A percentile compares a stretch with the other conserved stretches of the same genome.
These are phyloP conservation scores for Yamadazyma tumulicola DNA, from an alignment of 805 yeast species.

Conservation along the genomic window DNA sequence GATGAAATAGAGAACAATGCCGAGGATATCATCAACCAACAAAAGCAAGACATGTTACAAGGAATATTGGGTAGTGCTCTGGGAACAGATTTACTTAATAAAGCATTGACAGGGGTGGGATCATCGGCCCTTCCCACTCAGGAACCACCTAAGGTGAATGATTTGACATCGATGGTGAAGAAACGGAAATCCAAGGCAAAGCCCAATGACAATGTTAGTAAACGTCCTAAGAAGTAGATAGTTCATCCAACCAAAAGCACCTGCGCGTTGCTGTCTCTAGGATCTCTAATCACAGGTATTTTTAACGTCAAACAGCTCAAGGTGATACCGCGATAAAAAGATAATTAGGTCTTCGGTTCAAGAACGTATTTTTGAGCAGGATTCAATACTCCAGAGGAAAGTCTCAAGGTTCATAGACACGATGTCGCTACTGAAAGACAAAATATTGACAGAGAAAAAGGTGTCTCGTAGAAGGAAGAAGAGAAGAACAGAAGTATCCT, in stretches of 20 bases:
- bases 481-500: conserved; percentile 79
- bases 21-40: conserved; percentile 43
- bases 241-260: too few species aligned
- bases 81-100: conserved; percentile 12
- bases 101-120: conserved; percentile 8
- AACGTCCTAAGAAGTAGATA: conserved; percentile 9
- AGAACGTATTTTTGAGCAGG: too few species aligned
- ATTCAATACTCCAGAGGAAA: too few species aligned
- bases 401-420: too few species aligned
- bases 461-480: conserved; percentile 58
- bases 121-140: conserved; percentile 12
- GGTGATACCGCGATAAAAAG: too few species aligned
- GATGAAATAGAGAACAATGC: conserved; percentile 55
- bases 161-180: conserved; percentile 59
- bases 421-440: too few species aligned
- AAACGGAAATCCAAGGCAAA: conserved; percentile 39
- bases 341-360: too few species aligned
- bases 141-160: conserved; percentile 41
- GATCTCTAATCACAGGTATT: too few species aligned
- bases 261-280: too few species aligned
- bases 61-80: conserved; percentile 50
- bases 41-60: conserved; percentile 51
- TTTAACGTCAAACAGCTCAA: too few species aligned
- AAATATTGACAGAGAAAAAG: conserved; percentile 4
- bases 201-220: conserved; percentile 7